A percentile compares a stretch with the other conserved stretches of the same genome.
Conservation (phyloP, 257 asterid species). For the Coffea eugenioides region DNA sequence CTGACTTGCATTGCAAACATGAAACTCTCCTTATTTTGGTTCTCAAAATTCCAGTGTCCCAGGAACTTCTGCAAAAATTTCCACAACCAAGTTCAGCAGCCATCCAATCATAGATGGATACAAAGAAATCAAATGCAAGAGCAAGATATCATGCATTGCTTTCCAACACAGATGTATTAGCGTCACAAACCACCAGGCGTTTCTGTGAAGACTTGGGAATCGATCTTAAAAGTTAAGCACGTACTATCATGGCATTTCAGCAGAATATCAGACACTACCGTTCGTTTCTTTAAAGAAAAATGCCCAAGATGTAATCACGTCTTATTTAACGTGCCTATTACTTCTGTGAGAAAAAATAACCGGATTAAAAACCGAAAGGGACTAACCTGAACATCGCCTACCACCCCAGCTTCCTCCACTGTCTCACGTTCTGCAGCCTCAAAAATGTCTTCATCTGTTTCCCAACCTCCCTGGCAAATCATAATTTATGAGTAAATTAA, state of each 20-base stretch:
- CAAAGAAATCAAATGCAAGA: background rate
- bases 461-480: conserved; percentile 84
- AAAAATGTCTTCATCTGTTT: conserved; percentile 61
- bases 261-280: background rate
- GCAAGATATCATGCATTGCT: background rate
- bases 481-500: conserved; percentile 3
- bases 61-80: conserved; percentile 41
- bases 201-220: background rate
- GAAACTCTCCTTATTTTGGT: conserved; percentile 65
- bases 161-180: background rate
- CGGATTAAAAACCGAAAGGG: background rate
- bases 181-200: background rate
- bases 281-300: too few relatives aligned
- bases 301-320: too few relatives aligned
- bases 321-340: background rate
- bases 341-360: background rate
- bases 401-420: conserved; percentile 92
- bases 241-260: background rate
- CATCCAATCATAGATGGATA: background rate
- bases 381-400: conserved; percentile 77
- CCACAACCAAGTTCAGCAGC: too few relatives aligned
- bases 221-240: too few relatives aligned
- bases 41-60: conserved; percentile 72
- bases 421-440: conserved; percentile 88
- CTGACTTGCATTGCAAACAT: conserved; percentile 80